Conservation (phyloP, 208 protist genomes). For the Crithidia expoeki region DNA sequence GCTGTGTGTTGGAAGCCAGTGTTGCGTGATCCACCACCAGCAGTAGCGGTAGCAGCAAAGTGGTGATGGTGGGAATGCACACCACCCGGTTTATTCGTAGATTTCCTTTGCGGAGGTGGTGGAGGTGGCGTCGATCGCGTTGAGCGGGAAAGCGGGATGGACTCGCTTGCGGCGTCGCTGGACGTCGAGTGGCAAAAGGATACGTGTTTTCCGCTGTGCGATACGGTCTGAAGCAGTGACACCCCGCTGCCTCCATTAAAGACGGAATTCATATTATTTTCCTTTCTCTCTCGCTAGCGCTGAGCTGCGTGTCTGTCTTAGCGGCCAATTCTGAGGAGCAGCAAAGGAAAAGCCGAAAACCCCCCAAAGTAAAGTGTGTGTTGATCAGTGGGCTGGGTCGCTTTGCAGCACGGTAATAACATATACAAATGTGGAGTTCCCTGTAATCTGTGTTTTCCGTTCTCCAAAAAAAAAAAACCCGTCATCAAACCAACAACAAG, state of each 20-base stretch:
- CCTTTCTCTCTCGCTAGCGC: not conserved
- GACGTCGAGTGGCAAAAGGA: not conserved
- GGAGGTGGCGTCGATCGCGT: not conserved
- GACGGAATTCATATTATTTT: not conserved
- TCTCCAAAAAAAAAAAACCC: too few relatives aligned
- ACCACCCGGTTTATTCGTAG: not conserved
- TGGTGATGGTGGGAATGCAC: not conserved
- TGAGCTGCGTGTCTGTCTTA: not conserved
- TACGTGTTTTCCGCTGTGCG: not conserved
- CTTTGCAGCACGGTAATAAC: too few relatives aligned
- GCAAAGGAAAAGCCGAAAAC: too few relatives aligned
- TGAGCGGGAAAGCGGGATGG: not conserved
- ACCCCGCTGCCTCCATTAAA: not conserved
- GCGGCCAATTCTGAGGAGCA: too few relatives aligned
- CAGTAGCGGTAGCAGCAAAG: not conserved
- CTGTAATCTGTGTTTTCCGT: too few relatives aligned
- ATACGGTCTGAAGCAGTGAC: not conserved
- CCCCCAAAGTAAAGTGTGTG: too few relatives aligned
- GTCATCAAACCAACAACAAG: too few relatives aligned
- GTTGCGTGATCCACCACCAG: conserved; percentile 3
- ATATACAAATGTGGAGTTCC: too few relatives aligned
- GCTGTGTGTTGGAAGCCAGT: conserved; percentile 12
- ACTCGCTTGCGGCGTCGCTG: conserved; percentile 1
- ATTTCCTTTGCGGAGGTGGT: not conserved
- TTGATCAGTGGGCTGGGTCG: too few relatives aligned